Evolutionary conservation across 371 early-diverging fungal species (phyloP).

Genomic region (Basidiobolus meristosporus): DNA sequence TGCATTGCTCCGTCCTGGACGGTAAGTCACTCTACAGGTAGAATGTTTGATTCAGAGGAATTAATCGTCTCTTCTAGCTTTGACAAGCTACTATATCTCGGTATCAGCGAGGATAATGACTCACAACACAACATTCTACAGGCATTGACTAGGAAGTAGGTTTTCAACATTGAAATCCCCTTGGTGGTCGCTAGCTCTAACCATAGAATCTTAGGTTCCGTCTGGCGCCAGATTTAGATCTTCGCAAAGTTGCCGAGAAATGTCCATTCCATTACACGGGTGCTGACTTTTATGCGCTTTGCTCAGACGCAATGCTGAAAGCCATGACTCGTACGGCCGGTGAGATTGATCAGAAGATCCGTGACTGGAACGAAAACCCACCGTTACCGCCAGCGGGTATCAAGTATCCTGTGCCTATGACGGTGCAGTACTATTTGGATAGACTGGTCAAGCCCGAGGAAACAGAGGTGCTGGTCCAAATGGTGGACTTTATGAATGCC

Average conservation of each 20-base stretch:
- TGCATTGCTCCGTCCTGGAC: conserved; percentile 88
- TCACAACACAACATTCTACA: conserved; percentile 71
- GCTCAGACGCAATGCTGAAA: conserved; percentile 91
- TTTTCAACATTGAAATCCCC: background rate
- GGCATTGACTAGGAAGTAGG: conserved; percentile 84
- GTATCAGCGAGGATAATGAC: conserved; percentile 72
- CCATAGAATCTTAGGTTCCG: conserved; percentile 33
- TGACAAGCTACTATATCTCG: conserved; percentile 88
- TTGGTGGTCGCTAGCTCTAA: background rate
- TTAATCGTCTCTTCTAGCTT: conserved; percentile 30
- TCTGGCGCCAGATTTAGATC: conserved; percentile 52
- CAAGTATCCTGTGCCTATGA: conserved; percentile 11
- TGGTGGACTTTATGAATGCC: conserved; percentile 68
- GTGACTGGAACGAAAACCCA: conserved; percentile 4
- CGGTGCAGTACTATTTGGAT: conserved; percentile 70
- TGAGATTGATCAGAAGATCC: conserved; percentile 46
- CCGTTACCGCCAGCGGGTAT: background rate
- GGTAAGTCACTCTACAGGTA: conserved; percentile 21
- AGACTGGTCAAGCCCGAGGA: conserved; percentile 43
- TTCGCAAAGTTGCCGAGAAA: conserved; percentile 48
- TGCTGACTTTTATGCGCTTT: conserved; percentile 94
- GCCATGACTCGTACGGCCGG: conserved; percentile 81
- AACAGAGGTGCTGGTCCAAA: conserved; percentile 49
- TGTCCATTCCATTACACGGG: conserved; percentile 90
- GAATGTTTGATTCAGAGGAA: conserved; percentile 5